These are phyloP conservation scores for Tulasnella calospora DNA, from an alignment of 768 basidiomycete genomes.

Conservation along the genomic window DNA sequence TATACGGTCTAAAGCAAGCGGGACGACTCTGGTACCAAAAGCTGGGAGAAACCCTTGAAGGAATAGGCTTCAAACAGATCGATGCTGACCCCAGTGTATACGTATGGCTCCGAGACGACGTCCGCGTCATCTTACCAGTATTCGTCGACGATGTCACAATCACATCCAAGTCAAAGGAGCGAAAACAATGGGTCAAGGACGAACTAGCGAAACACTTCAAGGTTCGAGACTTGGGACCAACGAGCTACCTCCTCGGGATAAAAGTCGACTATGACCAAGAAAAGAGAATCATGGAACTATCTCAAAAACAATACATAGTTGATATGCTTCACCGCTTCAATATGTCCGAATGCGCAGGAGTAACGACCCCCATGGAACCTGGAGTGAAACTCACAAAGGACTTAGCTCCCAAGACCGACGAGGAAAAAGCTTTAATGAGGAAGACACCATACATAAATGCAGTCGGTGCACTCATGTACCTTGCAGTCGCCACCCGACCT, in stretches of 20 bases:
- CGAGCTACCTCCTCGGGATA: too few species aligned
- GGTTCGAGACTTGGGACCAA: constrained; percentile 15
- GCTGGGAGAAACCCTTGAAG: background rate
- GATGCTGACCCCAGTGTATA: constrained; percentile 3
- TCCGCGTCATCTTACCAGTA: constrained; percentile 35
- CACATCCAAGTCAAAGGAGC: background rate
- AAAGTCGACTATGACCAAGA: background rate
- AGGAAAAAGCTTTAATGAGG: constrained; percentile 30
- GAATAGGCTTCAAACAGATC: constrained; percentile 7
- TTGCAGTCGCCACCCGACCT: too few species aligned
- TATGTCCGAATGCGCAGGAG: background rate
- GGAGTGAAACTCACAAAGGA: constrained; percentile 30
- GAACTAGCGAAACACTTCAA: constrained; percentile 6
- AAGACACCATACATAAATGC: too few species aligned
- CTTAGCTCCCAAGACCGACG: constrained; percentile 33
- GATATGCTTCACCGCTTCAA: background rate
- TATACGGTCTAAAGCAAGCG: constrained; percentile 35
- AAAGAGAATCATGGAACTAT: background rate
- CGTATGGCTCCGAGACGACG: constrained; percentile 30
- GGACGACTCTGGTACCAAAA: constrained; percentile 32
- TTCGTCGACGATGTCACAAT: constrained; percentile 30
- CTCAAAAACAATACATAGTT: background rate
- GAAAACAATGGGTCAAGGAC: background rate
- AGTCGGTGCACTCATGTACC: too few species aligned
- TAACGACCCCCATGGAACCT: background rate